phyloP scores from a whole-genome alignment of 345 rosid species.

The Brassica juncea region DNA sequence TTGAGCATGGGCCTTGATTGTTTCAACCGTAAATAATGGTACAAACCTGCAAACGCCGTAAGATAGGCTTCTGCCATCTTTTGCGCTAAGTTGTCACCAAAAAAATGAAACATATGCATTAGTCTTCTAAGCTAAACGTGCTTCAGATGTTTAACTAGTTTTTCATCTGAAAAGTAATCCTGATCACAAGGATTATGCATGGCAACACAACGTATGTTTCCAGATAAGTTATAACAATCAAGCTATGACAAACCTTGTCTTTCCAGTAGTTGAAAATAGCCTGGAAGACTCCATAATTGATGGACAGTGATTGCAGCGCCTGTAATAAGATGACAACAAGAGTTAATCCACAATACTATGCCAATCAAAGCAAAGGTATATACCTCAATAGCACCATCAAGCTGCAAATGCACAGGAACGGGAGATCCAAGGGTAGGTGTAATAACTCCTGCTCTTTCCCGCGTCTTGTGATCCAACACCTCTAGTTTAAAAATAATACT shows the following conservation, averaged over 20 bases:
- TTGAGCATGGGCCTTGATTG: constrained; percentile 9
- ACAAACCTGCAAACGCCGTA: constrained; percentile 94
- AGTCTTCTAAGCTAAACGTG: constrained; percentile 11
- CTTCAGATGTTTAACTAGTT: constrained; percentile 5
- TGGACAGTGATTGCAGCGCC: constrained; percentile 72
- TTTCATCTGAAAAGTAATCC: not conserved
- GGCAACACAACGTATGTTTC: not conserved
- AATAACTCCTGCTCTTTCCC: constrained; percentile 93
- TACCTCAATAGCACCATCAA: constrained; percentile 66
- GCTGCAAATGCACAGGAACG: constrained; percentile 74
- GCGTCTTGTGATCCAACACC: constrained; percentile 89
- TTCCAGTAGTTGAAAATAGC: constrained; percentile 82
- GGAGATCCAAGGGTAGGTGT: constrained; percentile 73
- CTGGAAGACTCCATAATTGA: constrained; percentile 65
- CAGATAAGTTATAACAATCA: not conserved
- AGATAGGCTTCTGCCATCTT: constrained; percentile 93
- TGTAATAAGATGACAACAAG: constrained; percentile 37
- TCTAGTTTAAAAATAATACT: constrained; percentile 76
- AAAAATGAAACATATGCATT: constrained; percentile 25
- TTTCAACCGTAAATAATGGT: not conserved
- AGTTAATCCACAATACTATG: not conserved
- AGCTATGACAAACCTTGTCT: constrained; percentile 59
- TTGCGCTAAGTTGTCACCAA: constrained; percentile 61
- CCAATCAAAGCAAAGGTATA: not conserved
- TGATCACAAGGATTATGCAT: constrained; percentile 16